Evolutionary conservation across 331 rosid genomes (phyloP).

Genomic region (Arachis monticola): DNA sequence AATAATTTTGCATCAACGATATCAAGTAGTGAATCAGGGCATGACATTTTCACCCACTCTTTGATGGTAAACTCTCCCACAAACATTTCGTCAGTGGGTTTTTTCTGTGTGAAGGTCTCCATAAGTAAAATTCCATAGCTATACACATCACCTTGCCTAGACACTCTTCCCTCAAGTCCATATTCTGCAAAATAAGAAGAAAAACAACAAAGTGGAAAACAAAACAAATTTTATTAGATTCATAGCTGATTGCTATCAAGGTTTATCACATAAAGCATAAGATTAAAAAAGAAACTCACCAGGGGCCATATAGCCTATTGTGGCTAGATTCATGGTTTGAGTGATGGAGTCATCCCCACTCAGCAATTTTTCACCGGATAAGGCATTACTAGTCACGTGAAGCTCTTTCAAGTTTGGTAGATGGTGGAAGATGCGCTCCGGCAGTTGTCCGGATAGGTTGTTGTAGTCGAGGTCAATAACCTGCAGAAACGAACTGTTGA

Average conservation of each 20-base stretch:
- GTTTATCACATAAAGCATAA: background rate
- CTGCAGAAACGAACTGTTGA: no score
- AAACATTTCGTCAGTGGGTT: conserved; percentile 28
- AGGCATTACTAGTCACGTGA: no score
- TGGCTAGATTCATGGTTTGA: conserved; percentile 38
- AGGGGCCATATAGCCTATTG: conserved; percentile 49
- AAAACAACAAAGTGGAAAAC: background rate
- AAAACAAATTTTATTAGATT: no score
- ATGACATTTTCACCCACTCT: conserved; percentile 3
- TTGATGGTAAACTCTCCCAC: conserved; percentile 15
- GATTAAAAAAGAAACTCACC: background rate
- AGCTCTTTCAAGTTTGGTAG: background rate
- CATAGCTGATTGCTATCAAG: background rate
- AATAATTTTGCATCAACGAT: background rate
- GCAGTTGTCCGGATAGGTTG: background rate
- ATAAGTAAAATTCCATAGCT: conserved; percentile 32
- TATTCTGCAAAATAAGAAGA: background rate
- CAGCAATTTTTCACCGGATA: background rate
- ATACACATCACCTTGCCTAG: conserved; percentile 25
- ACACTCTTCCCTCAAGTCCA: background rate
- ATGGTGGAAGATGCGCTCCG: background rate
- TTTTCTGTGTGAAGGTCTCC: conserved; percentile 26
- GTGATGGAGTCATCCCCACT: conserved; percentile 15
- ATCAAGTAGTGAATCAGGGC: background rate
- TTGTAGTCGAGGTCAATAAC: no score